Evolutionary conservation across 2,329 filamentous ascomycete genomes (phyloP), one percentile per base, ranked within the genome.

Genomic region (Nannizzia gypsea): DNA sequence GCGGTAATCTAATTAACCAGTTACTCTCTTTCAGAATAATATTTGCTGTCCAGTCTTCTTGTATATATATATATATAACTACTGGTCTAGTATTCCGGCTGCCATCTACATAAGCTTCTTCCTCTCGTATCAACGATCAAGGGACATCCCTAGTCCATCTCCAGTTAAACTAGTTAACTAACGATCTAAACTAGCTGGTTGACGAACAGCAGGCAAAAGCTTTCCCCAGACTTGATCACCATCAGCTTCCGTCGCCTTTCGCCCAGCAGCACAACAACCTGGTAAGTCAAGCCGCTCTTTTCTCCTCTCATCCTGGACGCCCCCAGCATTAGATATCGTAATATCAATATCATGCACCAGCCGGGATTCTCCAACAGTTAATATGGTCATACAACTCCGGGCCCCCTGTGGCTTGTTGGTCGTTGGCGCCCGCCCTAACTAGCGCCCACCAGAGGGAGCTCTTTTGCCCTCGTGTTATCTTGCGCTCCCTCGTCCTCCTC

Each of bases 391-490:
- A 11, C 9, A 36, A 36, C 31, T 13, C 31, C 31, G 6, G 31
- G 31, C 31, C 50, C 26, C 26, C 50, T 54, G 50, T 54, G 50
- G 50, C 50, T 54, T 54, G 50, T 54, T 26, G 6, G 15, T 31
- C 17, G 26, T 34, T 54, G 50, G 50, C 26, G 26, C 26, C 50
- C 28, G 50, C 50, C 13, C 8, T 28, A 2, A 0, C 8, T 54
- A 54, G 50, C 50, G 50, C 50, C 15, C 26, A 54, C 50, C 15
- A 24, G 31, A 28, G 31, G 31, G 31, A 36, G 31, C 31, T 36
- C 50, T 54, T n/a, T 34, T 54, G 50, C 20, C 22, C 26, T 34
- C 50, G 50, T 54, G 50, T 54, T 31, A 54, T 54, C 50, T 54
- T 52, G 46, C 50, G 20, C 13, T 50, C 50, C 22, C 26, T 34